Base-by-base conservation (phyloP, 2,329 filamentous ascomycete species). In the Escovopsis sp. region DNA sequence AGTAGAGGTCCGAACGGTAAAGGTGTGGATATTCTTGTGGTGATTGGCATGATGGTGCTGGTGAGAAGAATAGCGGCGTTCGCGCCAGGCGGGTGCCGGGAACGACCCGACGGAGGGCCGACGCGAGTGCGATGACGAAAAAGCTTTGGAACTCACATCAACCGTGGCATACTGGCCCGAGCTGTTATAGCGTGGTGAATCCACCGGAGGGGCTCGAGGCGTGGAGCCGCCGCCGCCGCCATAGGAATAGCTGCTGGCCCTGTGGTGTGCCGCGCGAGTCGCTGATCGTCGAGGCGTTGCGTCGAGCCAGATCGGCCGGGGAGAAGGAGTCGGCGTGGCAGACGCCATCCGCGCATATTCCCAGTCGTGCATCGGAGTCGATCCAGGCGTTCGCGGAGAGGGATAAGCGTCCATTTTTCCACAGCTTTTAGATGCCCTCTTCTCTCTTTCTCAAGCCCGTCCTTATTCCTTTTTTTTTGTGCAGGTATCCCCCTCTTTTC, bases 161-260 rank as follows among this genome's bases (percentile, higher is more conserved):
- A 71, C 72, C 63, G 73, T 76, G 63, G 71, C 72, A 66, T 77
- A 77, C 56, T 73, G 65, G 59, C 73, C 73, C 56, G 66, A 68
- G 67, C 72, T 76, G 58, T 70, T 75, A 65, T 73, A 77, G 52
- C 73, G 70, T 48, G 73, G 73, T 47, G 73, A 77, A 55, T 74
- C 72, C 45, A 66, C 63, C 34, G 64, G 67, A 45, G 64, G 67
- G 45, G 63, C 65, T 52, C 64, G 65, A 45, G 61, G 68, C 57
- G 54, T 67, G 57, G 54, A 57, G 40, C 52, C 52, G 43, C 49
- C 51, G 40, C 52, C 52, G 43, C 49, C 51, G 45, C 51, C 48
- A 46, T 59, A 56, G 36, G 59, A 62, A 47, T 61, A 63, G 50
- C 61, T 63, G 52, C 55, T 59, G 50, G 57, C 55, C 44, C 61